Conservation (phyloP, 257 asterid genomes). For the Solanum chiquidenum region DNA sequence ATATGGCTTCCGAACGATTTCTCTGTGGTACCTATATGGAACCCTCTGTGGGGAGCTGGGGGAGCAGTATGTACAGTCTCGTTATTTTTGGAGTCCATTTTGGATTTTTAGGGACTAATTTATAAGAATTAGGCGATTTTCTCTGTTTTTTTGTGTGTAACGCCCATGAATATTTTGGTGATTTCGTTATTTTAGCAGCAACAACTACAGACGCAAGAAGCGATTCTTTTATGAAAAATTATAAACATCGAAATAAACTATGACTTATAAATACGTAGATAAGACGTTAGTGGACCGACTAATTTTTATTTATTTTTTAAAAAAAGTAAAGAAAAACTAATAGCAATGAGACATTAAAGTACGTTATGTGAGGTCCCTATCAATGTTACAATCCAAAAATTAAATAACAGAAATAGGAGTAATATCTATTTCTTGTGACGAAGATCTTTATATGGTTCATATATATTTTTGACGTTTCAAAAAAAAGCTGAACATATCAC, state of each 20-base stretch:
- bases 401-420: background rate
- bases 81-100: too few relatives aligned
- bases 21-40: too few relatives aligned
- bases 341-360: background rate
- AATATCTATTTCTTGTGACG: background rate
- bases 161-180: too few relatives aligned
- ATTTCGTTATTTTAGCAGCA: background rate
- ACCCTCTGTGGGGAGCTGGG: too few relatives aligned
- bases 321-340: background rate
- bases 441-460: background rate
- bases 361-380: background rate
- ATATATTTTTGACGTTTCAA: background rate
- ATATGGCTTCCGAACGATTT: too few relatives aligned
- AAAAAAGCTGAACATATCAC: background rate
- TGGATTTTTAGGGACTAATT: too few relatives aligned
- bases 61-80: too few relatives aligned
- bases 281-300: background rate
- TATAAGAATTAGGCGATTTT: too few relatives aligned
- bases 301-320: background rate
- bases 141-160: too few relatives aligned
- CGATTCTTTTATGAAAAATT: background rate
- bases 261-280: background rate
- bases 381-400: background rate
- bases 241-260: background rate
- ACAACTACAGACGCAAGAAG: background rate